These are phyloP conservation scores for Daldinia decipiens DNA, from an alignment of 495 filamentous ascomycete species.

Conservation along the genomic window DNA sequence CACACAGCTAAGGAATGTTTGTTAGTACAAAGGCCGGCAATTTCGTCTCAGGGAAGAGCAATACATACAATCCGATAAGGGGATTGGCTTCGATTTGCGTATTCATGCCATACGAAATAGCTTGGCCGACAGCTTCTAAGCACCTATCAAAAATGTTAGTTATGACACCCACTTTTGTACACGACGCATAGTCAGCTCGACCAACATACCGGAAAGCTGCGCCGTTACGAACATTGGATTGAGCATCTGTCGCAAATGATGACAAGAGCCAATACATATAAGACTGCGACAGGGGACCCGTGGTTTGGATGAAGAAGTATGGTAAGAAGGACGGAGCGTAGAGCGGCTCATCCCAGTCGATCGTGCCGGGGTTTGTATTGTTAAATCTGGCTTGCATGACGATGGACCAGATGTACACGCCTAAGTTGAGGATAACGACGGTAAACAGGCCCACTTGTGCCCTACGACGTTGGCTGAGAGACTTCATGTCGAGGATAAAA, in stretches of 20 bases:
- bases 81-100: conserved; percentile 31
- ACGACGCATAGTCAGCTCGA: not conserved
- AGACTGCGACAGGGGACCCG: conserved; percentile 38
- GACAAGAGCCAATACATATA: conserved; percentile 44
- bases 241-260: conserved; percentile 38
- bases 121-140: conserved; percentile 38
- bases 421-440: conserved; percentile 36
- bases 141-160: conserved; percentile 24
- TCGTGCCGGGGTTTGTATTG: conserved; percentile 23
- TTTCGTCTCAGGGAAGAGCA: not conserved
- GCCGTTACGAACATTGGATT: conserved; percentile 38
- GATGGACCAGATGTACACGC: conserved; percentile 42
- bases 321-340: conserved; percentile 36
- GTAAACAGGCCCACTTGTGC: conserved; percentile 38
- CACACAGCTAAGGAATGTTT: conserved; percentile 28
- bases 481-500: conserved; percentile 40
- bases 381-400: conserved; percentile 38
- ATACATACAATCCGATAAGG: conserved; percentile 37
- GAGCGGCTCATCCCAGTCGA: conserved; percentile 41
- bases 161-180: not conserved
- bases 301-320: conserved; percentile 43
- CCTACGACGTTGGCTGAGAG: conserved; percentile 39
- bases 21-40: conserved; percentile 4
- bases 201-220: conserved; percentile 34
- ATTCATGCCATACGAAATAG: conserved; percentile 42